These are phyloP conservation scores for Aspergillus nanangensis DNA, from an alignment of 495 filamentous ascomycete species.

Conservation along the genomic window DNA sequence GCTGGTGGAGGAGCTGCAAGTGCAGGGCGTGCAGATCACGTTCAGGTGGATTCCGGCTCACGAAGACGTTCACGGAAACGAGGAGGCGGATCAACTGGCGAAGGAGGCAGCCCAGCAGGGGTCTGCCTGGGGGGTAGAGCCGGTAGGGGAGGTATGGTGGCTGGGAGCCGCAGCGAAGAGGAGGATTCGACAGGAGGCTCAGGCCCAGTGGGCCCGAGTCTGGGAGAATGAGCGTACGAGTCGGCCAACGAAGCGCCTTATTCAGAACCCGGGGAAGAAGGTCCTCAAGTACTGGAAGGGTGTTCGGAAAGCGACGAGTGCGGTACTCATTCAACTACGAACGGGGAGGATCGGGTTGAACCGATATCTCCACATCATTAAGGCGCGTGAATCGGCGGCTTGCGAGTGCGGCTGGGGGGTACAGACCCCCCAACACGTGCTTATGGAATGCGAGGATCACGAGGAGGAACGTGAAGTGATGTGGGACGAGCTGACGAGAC, in stretches of 20 bases:
- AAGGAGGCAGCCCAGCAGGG: slow-evolving; percentile 1
- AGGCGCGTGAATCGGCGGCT: slow-evolving; percentile 19
- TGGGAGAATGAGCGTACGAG: slow-evolving; percentile 2
- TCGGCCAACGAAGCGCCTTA: slow-evolving; percentile 3
- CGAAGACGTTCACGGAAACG: slow-evolving; percentile 19
- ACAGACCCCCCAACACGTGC: slow-evolving; percentile 25
- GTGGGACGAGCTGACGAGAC: slow-evolving; percentile 16
- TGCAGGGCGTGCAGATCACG: slow-evolving; percentile 2
- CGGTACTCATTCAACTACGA: slow-evolving; percentile 24
- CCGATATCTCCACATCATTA: slow-evolving; percentile 27
- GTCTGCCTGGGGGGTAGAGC: no score
- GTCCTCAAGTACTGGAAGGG: slow-evolving; percentile 3
- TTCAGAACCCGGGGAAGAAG: background rate
- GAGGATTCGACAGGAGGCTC: background rate
- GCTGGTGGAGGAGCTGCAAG: background rate
- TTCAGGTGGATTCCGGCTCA: slow-evolving; percentile 23
- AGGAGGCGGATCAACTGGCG: slow-evolving; percentile 15
- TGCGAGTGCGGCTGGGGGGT: slow-evolving; percentile 19
- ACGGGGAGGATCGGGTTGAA: slow-evolving; percentile 26
- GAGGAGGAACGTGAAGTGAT: background rate
- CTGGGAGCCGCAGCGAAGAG: slow-evolving; percentile 5
- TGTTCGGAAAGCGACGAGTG: slow-evolving; percentile 18
- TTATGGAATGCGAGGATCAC: slow-evolving; percentile 18
- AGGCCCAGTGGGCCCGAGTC: background rate
- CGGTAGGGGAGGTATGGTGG: no score